A percentile compares a stretch with the other conserved stretches of the same genome.
These are phyloP conservation scores for Metschnikowia reukaufii DNA, from an alignment of 805 yeast genomes.

Conservation along the genomic window DNA sequence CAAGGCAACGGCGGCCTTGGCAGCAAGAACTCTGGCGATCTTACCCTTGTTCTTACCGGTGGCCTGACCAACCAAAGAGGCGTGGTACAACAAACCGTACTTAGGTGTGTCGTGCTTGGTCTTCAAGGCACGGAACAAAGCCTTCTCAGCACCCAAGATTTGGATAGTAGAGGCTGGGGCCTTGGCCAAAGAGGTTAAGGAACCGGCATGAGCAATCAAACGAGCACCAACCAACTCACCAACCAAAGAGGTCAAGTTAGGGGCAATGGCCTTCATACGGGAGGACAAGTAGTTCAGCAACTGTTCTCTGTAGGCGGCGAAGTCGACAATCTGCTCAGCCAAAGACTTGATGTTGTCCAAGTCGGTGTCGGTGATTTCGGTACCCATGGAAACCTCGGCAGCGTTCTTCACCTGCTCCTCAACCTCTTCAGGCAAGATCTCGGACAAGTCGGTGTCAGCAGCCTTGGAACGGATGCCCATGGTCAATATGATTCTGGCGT, in stretches of 20 bases:
- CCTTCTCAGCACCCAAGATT: constrained; percentile 96
- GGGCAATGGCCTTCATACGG: constrained; percentile 99
- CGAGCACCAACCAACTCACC: constrained; percentile 99
- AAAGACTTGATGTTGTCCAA: constrained; percentile 82
- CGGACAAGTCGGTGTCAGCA: constrained; percentile 75
- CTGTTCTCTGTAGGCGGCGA: constrained; percentile 95
- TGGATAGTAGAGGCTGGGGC: constrained; percentile 99
- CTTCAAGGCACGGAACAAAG: constrained; percentile 91
- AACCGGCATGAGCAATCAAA: constrained; percentile 97
- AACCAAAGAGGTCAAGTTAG: constrained; percentile 92
- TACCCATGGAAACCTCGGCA: constrained; percentile 99
- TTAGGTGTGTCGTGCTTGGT: constrained; percentile 97
- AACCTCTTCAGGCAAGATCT: constrained; percentile 46
- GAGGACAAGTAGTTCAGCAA: constrained; percentile 85
- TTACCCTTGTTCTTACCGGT: constrained; percentile 97
- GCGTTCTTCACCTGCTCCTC: constrained; percentile 78
- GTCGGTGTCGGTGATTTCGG: constrained; percentile 93
- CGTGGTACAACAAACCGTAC: constrained; percentile 93
- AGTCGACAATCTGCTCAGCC: constrained; percentile 95
- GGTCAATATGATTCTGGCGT: constrained; percentile 86
- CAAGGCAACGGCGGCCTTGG: constrained; percentile 95
- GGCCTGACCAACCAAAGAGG: constrained; percentile 92
- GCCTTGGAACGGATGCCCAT: constrained; percentile 96
- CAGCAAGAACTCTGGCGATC: constrained; percentile 97
- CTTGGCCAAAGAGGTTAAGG: constrained; percentile 91